phyloP scores from a whole-genome alignment of 345 rosid genomes.

The Hevea brasiliensis region DNA sequence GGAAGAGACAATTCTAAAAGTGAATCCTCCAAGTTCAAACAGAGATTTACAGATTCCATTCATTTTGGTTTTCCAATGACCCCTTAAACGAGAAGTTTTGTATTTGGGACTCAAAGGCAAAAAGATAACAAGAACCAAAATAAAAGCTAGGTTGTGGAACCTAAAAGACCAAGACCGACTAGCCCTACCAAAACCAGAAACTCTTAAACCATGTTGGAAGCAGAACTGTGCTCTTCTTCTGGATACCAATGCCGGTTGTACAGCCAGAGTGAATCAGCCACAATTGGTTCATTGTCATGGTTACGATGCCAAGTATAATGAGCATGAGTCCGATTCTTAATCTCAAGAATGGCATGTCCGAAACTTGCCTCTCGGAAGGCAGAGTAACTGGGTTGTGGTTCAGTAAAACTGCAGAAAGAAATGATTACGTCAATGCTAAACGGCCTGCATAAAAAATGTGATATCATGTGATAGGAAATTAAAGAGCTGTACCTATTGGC shows the following conservation, averaged over 20 bases:
- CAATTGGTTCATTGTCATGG: constrained; percentile 31
- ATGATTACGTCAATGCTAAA: too few species aligned
- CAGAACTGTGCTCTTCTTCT: constrained; percentile 18
- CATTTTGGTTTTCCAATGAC: background rate
- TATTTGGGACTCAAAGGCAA: too few species aligned
- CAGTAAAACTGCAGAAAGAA: constrained; percentile 23
- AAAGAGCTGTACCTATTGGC: constrained; percentile 26
- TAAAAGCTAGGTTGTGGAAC: background rate
- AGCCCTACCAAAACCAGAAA: background rate
- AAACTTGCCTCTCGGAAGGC: constrained; percentile 41
- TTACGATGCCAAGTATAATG: constrained; percentile 40
- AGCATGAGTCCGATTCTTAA: constrained; percentile 40
- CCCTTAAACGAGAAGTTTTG: background rate
- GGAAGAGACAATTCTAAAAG: background rate
- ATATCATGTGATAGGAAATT: background rate
- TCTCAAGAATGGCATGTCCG: constrained; percentile 37
- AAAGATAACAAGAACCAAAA: background rate
- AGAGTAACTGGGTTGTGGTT: constrained; percentile 39
- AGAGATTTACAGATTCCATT: background rate
- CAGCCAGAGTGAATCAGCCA: constrained; percentile 38
- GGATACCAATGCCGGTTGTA: constrained; percentile 33
- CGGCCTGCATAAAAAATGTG: too few species aligned
- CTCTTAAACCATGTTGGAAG: background rate
- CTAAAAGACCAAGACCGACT: background rate
- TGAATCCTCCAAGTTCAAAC: background rate